Conservation (phyloP, 345 rosid species). For the Laguncularia racemosa region DNA sequence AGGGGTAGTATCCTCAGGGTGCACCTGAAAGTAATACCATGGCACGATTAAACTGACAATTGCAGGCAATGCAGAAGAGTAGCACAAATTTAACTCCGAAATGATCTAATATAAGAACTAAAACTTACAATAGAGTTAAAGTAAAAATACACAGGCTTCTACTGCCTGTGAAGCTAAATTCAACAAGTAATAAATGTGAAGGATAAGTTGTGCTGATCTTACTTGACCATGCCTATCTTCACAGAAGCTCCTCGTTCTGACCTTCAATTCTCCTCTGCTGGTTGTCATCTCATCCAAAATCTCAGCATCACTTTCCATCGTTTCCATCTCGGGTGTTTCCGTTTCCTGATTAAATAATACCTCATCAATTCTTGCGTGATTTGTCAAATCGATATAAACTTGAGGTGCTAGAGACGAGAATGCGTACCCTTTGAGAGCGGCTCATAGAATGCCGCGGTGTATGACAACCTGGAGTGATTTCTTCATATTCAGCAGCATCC, state of each 20-base stretch:
- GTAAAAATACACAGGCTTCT: too few relatives aligned
- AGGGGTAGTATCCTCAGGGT: constrained; percentile 1
- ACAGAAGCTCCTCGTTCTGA: constrained; percentile 43
- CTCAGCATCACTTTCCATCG: constrained; percentile 50
- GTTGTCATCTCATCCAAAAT: constrained; percentile 72
- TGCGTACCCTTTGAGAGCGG: not conserved
- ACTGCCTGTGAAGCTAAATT: too few relatives aligned
- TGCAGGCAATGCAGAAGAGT: too few relatives aligned
- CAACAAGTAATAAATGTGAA: not conserved
- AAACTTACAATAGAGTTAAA: too few relatives aligned
- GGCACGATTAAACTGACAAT: not conserved
- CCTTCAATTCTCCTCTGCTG: constrained; percentile 67
- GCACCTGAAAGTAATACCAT: constrained; percentile 1
- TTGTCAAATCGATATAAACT: not conserved
- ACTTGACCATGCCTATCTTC: constrained; percentile 35
- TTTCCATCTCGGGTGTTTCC: constrained; percentile 12
- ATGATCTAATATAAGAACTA: too few relatives aligned
- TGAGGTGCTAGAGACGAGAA: not conserved
- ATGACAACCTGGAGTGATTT: constrained; percentile 3
- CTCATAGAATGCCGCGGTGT: too few relatives aligned
- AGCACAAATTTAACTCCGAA: too few relatives aligned
- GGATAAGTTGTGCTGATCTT: not conserved
- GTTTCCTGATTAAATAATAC: constrained; percentile 23
- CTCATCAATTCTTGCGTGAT: not conserved
- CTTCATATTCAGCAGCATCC: constrained; percentile 93